phyloP scores from a whole-genome alignment of 768 basidiomycete genomes.

The Hypsizygus marmoreus region DNA sequence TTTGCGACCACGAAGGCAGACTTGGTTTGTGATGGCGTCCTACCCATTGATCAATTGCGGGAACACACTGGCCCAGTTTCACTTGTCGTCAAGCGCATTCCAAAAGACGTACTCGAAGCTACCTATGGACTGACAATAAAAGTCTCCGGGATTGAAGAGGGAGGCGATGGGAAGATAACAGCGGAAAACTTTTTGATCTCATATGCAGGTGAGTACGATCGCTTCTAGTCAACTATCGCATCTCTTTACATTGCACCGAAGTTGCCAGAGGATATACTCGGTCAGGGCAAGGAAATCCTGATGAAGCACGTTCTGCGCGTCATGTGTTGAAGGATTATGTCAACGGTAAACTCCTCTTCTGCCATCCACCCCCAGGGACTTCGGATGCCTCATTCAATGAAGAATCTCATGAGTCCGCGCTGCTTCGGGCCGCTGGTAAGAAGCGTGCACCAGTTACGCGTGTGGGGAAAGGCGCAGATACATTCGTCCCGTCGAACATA shows the following conservation, averaged over 20 bases:
- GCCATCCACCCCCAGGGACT: constrained; percentile 82
- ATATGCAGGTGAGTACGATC: constrained; percentile 80
- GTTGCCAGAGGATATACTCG: constrained; percentile 93
- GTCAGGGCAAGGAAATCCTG: constrained; percentile 94
- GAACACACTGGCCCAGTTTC: constrained; percentile 87
- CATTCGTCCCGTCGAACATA: constrained; percentile 59
- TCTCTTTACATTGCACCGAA: constrained; percentile 33
- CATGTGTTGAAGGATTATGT: constrained; percentile 97
- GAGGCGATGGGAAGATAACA: constrained; percentile 73
- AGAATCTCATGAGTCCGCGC: constrained; percentile 59
- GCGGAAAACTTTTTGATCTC: constrained; percentile 83
- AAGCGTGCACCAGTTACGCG: constrained; percentile 89
- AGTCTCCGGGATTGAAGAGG: constrained; percentile 68
- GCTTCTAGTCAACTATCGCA: neutral
- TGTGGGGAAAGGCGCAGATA: constrained; percentile 82
- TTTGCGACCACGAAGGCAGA: constrained; percentile 97
- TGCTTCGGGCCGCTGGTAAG: constrained; percentile 66
- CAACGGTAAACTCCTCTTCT: constrained; percentile 88
- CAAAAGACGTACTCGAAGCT: constrained; percentile 82
- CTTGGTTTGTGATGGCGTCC: constrained; percentile 92
- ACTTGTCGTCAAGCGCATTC: constrained; percentile 77
- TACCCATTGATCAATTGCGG: constrained; percentile 96
- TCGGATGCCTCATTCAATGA: constrained; percentile 74
- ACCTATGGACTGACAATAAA: constrained; percentile 85
- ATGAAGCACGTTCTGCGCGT: constrained; percentile 92